Evolutionary conservation across 2,329 filamentous ascomycete species (phyloP), one percentile per base, ranked within the genome.

Genomic region (Xylaria sp.): DNA sequence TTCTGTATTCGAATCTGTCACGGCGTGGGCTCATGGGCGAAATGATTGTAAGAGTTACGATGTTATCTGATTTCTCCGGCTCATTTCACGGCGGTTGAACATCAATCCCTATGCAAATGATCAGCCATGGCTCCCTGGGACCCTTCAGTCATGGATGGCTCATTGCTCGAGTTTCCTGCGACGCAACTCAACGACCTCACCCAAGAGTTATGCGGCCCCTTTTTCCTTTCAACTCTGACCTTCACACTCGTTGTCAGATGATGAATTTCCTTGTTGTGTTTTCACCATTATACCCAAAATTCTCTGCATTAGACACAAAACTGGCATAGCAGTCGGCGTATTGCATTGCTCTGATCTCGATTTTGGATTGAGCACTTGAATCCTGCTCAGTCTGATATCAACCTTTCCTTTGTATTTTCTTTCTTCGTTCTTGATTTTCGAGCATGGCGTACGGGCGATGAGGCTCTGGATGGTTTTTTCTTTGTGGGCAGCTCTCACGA

Each of bases 331-430:
- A 69, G 55, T 63, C 65, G 65, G 66, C 63, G 57, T 64, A 63
- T 65, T 67, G 66, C 70, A 70, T 69, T 65, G 66, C 66, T 65
- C 63, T 61, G 64, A 63, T 64, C 64, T 67, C 59, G 65, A 62
- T 61, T 65, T 69, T 70, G 68, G 70, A 70, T 70, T 66, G 60
- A 66, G 68, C 62, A 71, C 71, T 67, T 67, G 56, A 67, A 30
- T 30, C 66, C 57, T 62, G 63, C 64, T 69, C 53, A 60, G 62
- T 60, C 56, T 58, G 53, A 62, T 56, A 65, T 66, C 56, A 30
- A 23, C 62, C 63, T 60, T 63, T 49, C 51, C 34, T 49, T 35
- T 49, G 19, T 50, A 30, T 30, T 30, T 30, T 30, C 23, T 5
- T 30, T 30, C 5, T 30, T 30, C 23, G 4, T 55, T 19, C 46